These are phyloP conservation scores for Chlorella ohadii DNA, from an alignment of 139 green algal species.

Conservation along the genomic window DNA sequence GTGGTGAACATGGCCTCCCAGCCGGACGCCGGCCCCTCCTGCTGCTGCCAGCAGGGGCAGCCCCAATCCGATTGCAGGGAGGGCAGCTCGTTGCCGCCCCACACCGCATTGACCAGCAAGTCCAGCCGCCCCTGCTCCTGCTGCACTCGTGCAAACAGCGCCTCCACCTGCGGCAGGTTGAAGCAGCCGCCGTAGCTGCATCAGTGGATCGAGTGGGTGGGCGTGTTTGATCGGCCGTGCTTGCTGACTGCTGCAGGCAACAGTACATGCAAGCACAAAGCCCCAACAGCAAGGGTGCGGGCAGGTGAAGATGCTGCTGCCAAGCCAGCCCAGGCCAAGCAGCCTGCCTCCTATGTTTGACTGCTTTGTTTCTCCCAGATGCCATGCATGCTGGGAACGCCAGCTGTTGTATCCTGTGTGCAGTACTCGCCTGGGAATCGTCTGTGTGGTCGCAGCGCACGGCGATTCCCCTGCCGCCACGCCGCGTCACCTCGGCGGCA, in stretches of 20 bases:
- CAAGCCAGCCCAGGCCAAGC: too few species aligned
- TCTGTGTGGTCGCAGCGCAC: slow-evolving; percentile 12
- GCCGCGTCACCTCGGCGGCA: slow-evolving; percentile 4
- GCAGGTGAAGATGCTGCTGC: too few species aligned
- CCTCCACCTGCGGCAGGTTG: neutral
- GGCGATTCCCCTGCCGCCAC: neutral
- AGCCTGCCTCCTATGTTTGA: too few species aligned
- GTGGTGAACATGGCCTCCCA: slow-evolving; percentile 7
- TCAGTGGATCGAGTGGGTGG: too few species aligned
- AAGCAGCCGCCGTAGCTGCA: neutral
- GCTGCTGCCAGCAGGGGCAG: slow-evolving; percentile 6
- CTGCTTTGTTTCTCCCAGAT: too few species aligned
- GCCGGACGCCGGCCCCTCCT: neutral
- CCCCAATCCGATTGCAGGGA: slow-evolving; percentile 1
- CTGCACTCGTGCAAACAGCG: slow-evolving; percentile 2
- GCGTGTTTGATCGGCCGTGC: neutral
- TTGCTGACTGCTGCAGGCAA: too few species aligned
- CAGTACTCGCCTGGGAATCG: neutral
- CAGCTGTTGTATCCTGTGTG: too few species aligned
- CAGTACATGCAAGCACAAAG: too few species aligned
- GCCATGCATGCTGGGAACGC: too few species aligned
- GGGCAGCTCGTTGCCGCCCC: slow-evolving; percentile 19
- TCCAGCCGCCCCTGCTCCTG: slow-evolving; percentile 17
- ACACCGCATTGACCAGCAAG: slow-evolving; percentile 25
- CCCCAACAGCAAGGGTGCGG: too few species aligned